Evolutionary conservation across 202 grass and related monocot species (phyloP).

Genomic region (Bolboschoenoplectus hybrid): DNA sequence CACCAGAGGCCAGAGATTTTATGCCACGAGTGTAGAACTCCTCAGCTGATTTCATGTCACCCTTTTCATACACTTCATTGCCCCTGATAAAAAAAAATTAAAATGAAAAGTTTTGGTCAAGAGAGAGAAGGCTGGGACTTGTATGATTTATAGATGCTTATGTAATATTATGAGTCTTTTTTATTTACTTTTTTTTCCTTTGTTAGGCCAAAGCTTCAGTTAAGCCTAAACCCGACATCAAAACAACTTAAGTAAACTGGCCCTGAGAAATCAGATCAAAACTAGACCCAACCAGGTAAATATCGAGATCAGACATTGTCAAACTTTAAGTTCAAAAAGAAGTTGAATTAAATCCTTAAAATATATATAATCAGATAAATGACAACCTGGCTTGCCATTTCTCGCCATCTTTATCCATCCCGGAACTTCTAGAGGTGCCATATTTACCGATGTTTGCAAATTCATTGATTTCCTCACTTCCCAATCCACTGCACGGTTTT

Average conservation of each 20-base stretch:
- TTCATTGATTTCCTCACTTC: slow-evolving; percentile 5
- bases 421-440: not conserved
- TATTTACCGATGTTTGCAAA: not conserved
- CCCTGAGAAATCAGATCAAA: not conserved
- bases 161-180: not conserved
- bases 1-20: slow-evolving; percentile 56
- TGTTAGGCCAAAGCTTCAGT: not conserved
- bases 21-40: slow-evolving; percentile 81
- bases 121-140: not conserved
- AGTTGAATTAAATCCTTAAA: slow-evolving; percentile 1
- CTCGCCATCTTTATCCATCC: slow-evolving; percentile 21
- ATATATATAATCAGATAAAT: slow-evolving; percentile 3
- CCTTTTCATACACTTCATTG: slow-evolving; percentile 76
- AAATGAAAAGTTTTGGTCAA: not conserved
- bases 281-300: not conserved
- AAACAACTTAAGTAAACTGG: not conserved
- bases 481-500: not conserved
- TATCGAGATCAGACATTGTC: not conserved
- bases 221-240: not conserved
- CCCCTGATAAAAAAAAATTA: slow-evolving; percentile 55
- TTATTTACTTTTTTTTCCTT: not conserved
- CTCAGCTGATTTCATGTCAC: slow-evolving; percentile 65
- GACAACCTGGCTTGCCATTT: slow-evolving; percentile 33
- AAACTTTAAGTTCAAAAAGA: not conserved
- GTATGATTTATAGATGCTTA: not conserved